Evolutionary conservation across 176 grass and related monocot genomes (phyloP), one percentile per base, ranked within the genome.

Genomic region (Raddia guianensis): DNA sequence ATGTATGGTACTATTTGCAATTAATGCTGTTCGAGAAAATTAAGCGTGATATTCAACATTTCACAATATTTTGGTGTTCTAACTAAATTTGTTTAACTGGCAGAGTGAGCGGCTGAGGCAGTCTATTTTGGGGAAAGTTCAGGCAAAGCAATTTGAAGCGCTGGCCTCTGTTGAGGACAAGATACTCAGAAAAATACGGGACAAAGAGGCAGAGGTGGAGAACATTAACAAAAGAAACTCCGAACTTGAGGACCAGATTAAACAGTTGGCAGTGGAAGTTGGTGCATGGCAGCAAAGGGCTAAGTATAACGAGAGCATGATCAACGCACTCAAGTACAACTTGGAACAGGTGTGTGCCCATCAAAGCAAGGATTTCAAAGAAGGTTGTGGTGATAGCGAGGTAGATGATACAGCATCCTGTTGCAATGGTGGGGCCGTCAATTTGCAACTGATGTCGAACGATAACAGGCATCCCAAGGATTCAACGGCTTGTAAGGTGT

Each of bases 311-410:
- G 96, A 99, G 74, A 99, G 87, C 84, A 91, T 99, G 92, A 94
- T 99, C 51, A 93, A 72, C 63, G 89, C 93, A 82, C 93, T 99
- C 63, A 99, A 99, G 78, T 95, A 91, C 82, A 99, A 93, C 72
- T 56, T 99, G 40, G 95, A 95, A 20, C 92, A 98, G 81, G 90
- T 98, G 68, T 98, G 83, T 73, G 92, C 93, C 13, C 96, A 93
- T 63, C 96, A 95, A 77, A 91, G 87, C 90, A 91, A 92, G 69
- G 90, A 95, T 80, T 91, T 91, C 79, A 92, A 93, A 51, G 96
- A 99, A 99, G 93, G 96, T 21, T 99, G 96, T 18, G 96, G 96
- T 8, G 96, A 99, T 72, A 99, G 96, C 0, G 96, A 99, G 90
- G 93, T 99, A 37, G 96, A 95, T 84, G 96, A 99, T 64, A 93